Conservation (phyloP, 108 stramenopile genomes). For the Stephanodiscus minutulus region DNA sequence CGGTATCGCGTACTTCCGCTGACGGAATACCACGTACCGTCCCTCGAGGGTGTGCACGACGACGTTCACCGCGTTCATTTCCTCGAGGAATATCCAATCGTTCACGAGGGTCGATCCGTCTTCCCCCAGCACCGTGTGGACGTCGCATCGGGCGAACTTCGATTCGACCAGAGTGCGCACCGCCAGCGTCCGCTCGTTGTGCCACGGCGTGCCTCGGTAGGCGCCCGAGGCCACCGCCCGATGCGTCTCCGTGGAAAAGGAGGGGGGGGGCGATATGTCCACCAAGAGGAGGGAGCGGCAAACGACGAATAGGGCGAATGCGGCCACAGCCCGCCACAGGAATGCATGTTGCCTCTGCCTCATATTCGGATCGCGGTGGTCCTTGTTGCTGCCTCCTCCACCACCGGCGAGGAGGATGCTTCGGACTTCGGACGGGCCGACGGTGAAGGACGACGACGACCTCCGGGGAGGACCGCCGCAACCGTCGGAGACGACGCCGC, state of each 20-base stretch:
- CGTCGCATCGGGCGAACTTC: slow-evolving; percentile 62
- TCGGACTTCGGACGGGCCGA: no score
- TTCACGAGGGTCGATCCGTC: slow-evolving; percentile 34
- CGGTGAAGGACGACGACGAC: no score
- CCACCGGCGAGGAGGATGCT: no score
- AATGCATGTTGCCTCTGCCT: background rate
- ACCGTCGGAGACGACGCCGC: no score
- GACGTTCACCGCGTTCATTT: slow-evolving; percentile 61
- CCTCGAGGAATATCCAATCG: slow-evolving; percentile 73
- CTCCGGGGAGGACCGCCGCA: no score
- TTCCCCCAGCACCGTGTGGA: slow-evolving; percentile 52
- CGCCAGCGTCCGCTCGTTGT: slow-evolving; percentile 35
- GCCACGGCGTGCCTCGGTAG: slow-evolving; percentile 34
- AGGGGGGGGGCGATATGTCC: background rate
- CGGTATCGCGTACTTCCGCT: slow-evolving; percentile 63
- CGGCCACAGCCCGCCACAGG: background rate
- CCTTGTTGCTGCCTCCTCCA: no score
- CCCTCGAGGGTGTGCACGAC: slow-evolving; percentile 48
- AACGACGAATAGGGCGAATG: background rate
- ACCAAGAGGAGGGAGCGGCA: background rate
- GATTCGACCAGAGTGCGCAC: slow-evolving; percentile 50
- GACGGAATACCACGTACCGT: slow-evolving; percentile 54
- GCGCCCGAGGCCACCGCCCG: background rate
- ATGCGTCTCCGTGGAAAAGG: background rate
- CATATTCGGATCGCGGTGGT: no score